Base-by-base conservation (phyloP, 257 asterid species). In the Plantago ovata region DNA sequence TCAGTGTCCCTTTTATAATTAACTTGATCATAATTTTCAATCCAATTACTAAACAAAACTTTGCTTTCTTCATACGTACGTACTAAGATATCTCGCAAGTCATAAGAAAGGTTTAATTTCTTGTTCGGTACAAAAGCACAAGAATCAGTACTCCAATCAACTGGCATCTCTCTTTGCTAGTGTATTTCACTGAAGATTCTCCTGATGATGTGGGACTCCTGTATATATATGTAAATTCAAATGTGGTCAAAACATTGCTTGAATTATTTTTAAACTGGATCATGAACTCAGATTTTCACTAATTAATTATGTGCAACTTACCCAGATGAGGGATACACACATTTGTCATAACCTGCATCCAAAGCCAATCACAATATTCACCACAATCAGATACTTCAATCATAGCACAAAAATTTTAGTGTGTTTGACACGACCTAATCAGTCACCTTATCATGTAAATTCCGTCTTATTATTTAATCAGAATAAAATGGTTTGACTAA, bases 281-380 rank as follows among this genome's bases (percentile, higher is more conserved):
- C n/a, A n/a, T n/a, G n/a, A n/a, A n/a, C n/a, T n/a, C n/a, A n/a
- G n/a, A n/a, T n/a, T n/a, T n/a, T n/a, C n/a, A n/a, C n/a, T n/a
- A n/a, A n/a, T n/a, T n/a, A n/a, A n/a, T n/a, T 10, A 13, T 33
- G 0, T 48, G 3, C 20, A 33, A 75, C 81, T 67, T 69, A 71
- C 86, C 65, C 79, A 13, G 88, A 75, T 6, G 79, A 63, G 41
- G 67, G 57, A 64, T 69, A 87, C 0, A 57, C 61, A 44, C 95
- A 84, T 69, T 47, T 76, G 1, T 53, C 95, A 76, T 59, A 72
- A 68, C 88, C 90, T 86, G 78, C 47, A 70, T 58, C 11, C 15
- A 39, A 23, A 44, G 55, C 1, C 40, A 46, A 23, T 0, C 41
- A 12, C n/a, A 48, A 19, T 32, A 6, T 10, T 13, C 7, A 38